Evolutionary conservation across 2,329 filamentous ascomycete species (phyloP).

Genomic region (Nectriaceae sp.): DNA sequence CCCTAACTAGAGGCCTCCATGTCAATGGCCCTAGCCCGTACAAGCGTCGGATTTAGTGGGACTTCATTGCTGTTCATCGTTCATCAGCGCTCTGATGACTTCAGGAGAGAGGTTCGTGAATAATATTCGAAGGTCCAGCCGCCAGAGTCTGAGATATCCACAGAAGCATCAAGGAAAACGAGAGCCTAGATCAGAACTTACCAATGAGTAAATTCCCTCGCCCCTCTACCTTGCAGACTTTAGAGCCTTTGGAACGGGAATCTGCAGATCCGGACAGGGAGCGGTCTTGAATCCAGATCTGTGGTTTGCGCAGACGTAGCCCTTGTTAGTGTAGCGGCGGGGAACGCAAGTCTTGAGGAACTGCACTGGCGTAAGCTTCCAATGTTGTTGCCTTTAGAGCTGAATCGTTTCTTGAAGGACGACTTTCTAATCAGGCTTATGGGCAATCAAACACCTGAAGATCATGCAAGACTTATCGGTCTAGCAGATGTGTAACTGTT

Average conservation of each 20-base stretch:
- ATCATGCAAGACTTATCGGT: background rate
- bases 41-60: background rate
- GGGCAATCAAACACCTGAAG: background rate
- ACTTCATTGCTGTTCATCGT: background rate
- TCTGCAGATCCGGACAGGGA: slow-evolving; percentile 26
- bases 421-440: background rate
- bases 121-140: background rate
- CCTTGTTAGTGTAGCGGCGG: background rate
- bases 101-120: background rate
- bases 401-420: background rate
- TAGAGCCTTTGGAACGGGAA: slow-evolving; percentile 13
- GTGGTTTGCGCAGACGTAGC: slow-evolving; percentile 12
- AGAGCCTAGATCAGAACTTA: background rate
- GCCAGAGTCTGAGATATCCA: no score
- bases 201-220: background rate
- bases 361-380: background rate
- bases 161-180: background rate
- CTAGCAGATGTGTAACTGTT: background rate
- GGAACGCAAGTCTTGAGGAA: background rate
- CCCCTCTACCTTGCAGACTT: background rate
- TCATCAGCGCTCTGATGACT: background rate
- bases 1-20: background rate
- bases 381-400: background rate
- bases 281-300: slow-evolving; percentile 16
- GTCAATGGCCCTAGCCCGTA: background rate